Evolutionary conservation across 139 green algal species (phyloP), one percentile per base, ranked within the genome.

Genomic region (Gonium pectorale): DNA sequence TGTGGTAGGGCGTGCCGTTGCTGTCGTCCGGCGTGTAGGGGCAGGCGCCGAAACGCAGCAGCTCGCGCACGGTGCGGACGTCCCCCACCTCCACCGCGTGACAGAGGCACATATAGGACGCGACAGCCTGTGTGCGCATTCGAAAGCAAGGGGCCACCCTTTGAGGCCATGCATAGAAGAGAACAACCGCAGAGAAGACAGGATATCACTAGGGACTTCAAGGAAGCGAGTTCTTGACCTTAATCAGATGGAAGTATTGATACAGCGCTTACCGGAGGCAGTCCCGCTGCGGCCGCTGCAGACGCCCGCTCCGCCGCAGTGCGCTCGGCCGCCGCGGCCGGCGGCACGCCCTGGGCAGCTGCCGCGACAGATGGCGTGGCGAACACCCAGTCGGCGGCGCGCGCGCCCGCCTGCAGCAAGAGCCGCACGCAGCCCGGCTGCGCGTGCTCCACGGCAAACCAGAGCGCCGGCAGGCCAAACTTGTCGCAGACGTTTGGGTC

Each of bases 401-500:
- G 77, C 43, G 77, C 60, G 2, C 77, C 77, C 31, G 77, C 77
- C 44, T 63, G 38, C 60, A 83, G 77, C 77, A 83, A 43, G 43
- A 70, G 54, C 43, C 77, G 43, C 62, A 83, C 77, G 41, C 77
- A 83, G 43, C 40, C 77, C 17, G 77, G 60, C 77, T 83, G 62
- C 26, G 38, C 77, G 63, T 83, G 77, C 62, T 83, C 77, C 62
- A 83, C 77, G 7, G 62, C 77, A 59, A 83, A 83, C 77, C 77
- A 83, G 27, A 83, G 62, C n/a, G 77, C 77, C 15, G 77, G 62
- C 22, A 83, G 77, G 19, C 77, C 77, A 44, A 83, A 83, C 77
- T 83, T 83, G 77, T 83, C 77, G 21, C 43, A 63, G 24, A 83
- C 77, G 77, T 83, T 83, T n/a, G 62, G 62, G 60, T 73, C 62